Conservation (phyloP, 176 grass and related monocot species). For the Aegilops longissima region DNA sequence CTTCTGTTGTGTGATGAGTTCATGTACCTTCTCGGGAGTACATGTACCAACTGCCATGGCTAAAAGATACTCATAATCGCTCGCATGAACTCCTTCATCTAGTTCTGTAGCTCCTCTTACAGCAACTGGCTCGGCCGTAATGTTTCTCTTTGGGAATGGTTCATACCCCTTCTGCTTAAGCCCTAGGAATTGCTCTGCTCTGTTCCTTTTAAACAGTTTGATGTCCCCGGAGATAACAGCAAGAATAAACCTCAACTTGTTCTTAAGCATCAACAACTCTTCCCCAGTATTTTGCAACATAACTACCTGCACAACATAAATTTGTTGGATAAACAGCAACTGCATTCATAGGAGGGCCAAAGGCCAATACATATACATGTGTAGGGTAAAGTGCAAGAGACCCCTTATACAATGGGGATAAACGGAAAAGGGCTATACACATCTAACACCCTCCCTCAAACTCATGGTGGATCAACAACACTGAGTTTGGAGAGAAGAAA, state of each 20-base stretch:
- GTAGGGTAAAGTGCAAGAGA: too few relatives aligned
- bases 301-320: slow-evolving; percentile 39
- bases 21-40: slow-evolving; percentile 34
- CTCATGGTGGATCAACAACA: too few relatives aligned
- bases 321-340: too few relatives aligned
- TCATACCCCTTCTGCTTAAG: slow-evolving; percentile 57
- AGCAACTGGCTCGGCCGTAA: slow-evolving; percentile 30
- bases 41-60: slow-evolving; percentile 74
- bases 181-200: slow-evolving; percentile 61
- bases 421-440: too few relatives aligned
- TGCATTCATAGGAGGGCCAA: too few relatives aligned
- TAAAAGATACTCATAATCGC: slow-evolving; percentile 82
- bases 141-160: slow-evolving; percentile 67
- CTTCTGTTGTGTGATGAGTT: slow-evolving; percentile 33
- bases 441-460: too few relatives aligned
- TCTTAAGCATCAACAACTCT: slow-evolving; percentile 57
- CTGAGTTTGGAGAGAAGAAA: too few relatives aligned
- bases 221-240: slow-evolving; percentile 59
- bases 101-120: slow-evolving; percentile 10
- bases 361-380: too few relatives aligned
- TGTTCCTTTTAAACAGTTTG: slow-evolving; percentile 62
- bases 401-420: too few relatives aligned
- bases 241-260: slow-evolving; percentile 69
- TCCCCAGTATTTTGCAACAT: slow-evolving; percentile 49
- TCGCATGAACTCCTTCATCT: slow-evolving; percentile 17